A percentile compares a stretch with the other conserved stretches of the same genome.
Conservation (phyloP, 2,329 filamentous ascomycete species). For the Monosporascus sp. region DNA sequence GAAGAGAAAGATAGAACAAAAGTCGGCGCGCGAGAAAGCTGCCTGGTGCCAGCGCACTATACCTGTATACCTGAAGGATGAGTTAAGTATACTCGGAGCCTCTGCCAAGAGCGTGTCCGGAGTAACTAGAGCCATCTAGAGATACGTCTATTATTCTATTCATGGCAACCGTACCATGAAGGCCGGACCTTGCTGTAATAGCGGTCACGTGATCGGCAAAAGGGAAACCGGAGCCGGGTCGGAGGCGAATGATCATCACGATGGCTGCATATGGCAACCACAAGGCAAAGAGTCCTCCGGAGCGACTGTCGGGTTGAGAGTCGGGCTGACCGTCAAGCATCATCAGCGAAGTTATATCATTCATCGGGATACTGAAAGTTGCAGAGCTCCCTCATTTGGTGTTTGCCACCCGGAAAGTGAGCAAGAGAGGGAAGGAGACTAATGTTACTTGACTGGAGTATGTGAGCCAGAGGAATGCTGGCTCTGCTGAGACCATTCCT, state of each 20-base stretch:
- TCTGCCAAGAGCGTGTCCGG: neutral
- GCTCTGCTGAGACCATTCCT: neutral
- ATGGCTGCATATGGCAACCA: neutral
- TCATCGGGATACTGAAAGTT: neutral
- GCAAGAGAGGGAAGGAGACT: neutral
- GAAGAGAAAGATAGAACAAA: neutral
- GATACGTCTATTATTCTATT: neutral
- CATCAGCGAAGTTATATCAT: neutral
- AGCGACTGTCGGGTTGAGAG: neutral
- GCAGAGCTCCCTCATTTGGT: neutral
- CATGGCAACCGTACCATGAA: neutral
- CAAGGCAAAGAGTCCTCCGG: too few species aligned
- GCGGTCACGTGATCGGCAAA: slow-evolving; percentile 19
- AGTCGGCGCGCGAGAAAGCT: neutral
- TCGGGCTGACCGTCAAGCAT: neutral
- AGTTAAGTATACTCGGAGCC: neutral
- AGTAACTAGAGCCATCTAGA: neutral
- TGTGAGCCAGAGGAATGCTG: neutral
- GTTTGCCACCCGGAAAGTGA: neutral
- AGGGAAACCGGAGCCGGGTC: neutral
- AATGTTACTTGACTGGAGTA: neutral
- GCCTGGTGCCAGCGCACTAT: neutral
- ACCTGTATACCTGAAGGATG: neutral
- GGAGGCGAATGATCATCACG: neutral
- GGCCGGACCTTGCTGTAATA: neutral